Percentiles rank a stretch among this genome's conserved stretches.
Conservation (phyloP, 306 rosid genomes). For the Rosa persica region DNA sequence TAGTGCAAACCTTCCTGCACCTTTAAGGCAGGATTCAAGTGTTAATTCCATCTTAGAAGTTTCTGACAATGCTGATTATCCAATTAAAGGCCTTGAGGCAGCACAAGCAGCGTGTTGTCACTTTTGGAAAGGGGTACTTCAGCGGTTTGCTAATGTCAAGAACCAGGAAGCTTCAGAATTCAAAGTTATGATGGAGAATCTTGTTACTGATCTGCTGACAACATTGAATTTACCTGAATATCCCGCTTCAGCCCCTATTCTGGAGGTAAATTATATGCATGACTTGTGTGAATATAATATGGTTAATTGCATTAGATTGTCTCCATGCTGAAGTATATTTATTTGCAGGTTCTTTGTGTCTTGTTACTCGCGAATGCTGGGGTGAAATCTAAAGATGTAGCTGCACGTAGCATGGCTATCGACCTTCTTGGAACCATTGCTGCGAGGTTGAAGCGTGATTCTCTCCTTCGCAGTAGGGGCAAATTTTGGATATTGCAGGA, state of each 20-base stretch:
- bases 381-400: slow-evolving; percentile 75
- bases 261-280: slow-evolving; percentile 62
- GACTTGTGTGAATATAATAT: slow-evolving; percentile 5
- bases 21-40: slow-evolving; percentile 69
- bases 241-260: slow-evolving; percentile 89
- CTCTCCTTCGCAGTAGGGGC: slow-evolving; percentile 62
- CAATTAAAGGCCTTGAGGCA: slow-evolving; percentile 71
- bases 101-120: slow-evolving; percentile 74
- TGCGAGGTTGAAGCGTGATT: slow-evolving; percentile 98
- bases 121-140: slow-evolving; percentile 90
- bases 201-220: slow-evolving; percentile 83
- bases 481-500: slow-evolving; percentile 84
- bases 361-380: slow-evolving; percentile 92
- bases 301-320: slow-evolving; percentile 19
- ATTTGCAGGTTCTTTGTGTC: slow-evolving; percentile 90
- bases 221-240: slow-evolving; percentile 90
- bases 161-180: slow-evolving; percentile 88
- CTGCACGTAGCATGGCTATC: slow-evolving; percentile 88
- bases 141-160: slow-evolving; percentile 82
- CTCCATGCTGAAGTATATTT: slow-evolving; percentile 37
- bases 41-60: slow-evolving; percentile 74
- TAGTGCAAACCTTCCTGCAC: slow-evolving; percentile 90
- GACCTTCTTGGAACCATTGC: slow-evolving; percentile 98
- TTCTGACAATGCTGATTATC: slow-evolving; percentile 60
- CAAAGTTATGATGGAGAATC: slow-evolving; percentile 88